phyloP scores from a whole-genome alignment of 2,329 filamentous ascomycete genomes.

The Pyricularia pennisetigena region DNA sequence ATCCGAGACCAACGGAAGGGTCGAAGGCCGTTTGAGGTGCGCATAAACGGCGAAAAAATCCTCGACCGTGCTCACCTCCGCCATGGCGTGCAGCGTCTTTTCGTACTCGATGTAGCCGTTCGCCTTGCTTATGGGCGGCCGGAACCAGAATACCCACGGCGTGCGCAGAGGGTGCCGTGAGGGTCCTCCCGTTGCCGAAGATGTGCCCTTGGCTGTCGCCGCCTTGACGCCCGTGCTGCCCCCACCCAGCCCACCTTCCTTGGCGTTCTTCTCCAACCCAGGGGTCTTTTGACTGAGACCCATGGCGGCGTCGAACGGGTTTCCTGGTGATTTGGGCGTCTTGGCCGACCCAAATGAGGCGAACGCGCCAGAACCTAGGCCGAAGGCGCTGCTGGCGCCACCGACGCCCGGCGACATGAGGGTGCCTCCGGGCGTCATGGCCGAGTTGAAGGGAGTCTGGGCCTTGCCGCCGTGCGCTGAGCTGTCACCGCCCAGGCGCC shows the following conservation, averaged over 20 bases:
- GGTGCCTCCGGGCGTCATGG: constrained; percentile 59
- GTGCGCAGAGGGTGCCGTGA: constrained; percentile 59
- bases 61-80: constrained; percentile 71
- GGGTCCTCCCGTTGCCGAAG: constrained; percentile 22
- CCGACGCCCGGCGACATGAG: constrained; percentile 62
- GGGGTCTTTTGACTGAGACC: constrained; percentile 41
- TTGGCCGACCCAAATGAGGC: constrained; percentile 86
- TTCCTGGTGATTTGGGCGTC: constrained; percentile 76
- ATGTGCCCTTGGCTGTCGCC: constrained; percentile 20
- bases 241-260: constrained; percentile 26
- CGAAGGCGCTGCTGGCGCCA: constrained; percentile 75
- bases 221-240: constrained; percentile 5
- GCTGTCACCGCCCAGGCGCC: constrained; percentile 64
- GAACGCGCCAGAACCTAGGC: constrained; percentile 88
- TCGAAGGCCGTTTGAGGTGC: constrained; percentile 82
- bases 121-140: constrained; percentile 92
- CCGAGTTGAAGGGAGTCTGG: constrained; percentile 65
- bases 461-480: constrained; percentile 61
- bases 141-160: constrained; percentile 95
- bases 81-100: constrained; percentile 85
- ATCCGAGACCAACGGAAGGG: constrained; percentile 84
- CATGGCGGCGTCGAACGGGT: constrained; percentile 68
- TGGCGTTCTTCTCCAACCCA: constrained; percentile 53
- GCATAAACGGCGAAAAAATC: constrained; percentile 86
- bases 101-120: constrained; percentile 85